Percentiles rank a stretch among this genome's conserved stretches.
Evolutionary conservation across 257 asterid genomes (phyloP).

Genomic region (Thymus quinquecostatus): DNA sequence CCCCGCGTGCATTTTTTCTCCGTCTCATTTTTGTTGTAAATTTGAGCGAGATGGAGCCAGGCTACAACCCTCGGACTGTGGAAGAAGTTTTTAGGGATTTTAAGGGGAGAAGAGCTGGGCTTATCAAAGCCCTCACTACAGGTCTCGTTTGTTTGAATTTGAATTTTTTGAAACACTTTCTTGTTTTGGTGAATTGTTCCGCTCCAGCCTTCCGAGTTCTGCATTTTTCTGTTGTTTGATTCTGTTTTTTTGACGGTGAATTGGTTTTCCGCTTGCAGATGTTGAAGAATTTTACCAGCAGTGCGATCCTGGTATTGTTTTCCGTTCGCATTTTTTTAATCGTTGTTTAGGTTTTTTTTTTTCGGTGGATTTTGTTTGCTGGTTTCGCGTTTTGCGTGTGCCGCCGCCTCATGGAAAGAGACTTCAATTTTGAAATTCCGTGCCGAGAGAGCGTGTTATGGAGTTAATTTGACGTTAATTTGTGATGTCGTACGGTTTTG

Average conservation of each 20-base stretch:
- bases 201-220: not conserved
- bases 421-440: constrained; percentile 1
- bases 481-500: constrained; percentile 13
- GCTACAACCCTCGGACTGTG: constrained; percentile 52
- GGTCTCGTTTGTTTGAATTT: constrained; percentile 31
- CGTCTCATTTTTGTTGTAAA: constrained; percentile 10
- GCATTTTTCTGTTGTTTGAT: not conserved
- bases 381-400: constrained; percentile 24
- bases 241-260: not conserved
- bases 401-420: constrained; percentile 9
- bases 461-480: not conserved
- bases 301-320: constrained; percentile 55
- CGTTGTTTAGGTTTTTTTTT: not conserved
- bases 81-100: constrained; percentile 60
- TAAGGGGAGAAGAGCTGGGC: constrained; percentile 56
- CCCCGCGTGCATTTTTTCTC: constrained; percentile 17
- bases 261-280: constrained; percentile 39
- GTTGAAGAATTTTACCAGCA: constrained; percentile 55
- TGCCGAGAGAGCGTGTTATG: constrained; percentile 2
- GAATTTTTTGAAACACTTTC: not conserved
- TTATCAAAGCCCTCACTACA: constrained; percentile 60
- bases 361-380: constrained; percentile 5
- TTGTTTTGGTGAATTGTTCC: not conserved
- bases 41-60: constrained; percentile 38
- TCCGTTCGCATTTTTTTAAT: not conserved